Evolutionary conservation across 2,329 filamentous ascomycete genomes (phyloP).

Genomic region (Fusarium xyrophilum): DNA sequence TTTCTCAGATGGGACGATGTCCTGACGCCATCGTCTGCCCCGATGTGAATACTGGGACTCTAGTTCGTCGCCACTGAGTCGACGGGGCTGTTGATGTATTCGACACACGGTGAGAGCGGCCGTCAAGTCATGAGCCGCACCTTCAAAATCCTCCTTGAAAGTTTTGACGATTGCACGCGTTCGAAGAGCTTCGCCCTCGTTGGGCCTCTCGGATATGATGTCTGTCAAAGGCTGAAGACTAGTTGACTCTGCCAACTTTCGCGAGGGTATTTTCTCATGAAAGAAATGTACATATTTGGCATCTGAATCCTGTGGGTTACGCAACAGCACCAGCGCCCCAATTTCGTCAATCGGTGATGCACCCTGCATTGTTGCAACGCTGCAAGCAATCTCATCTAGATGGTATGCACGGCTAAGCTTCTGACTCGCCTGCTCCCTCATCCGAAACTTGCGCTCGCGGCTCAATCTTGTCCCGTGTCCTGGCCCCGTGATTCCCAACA

Average conservation of each 20-base stretch:
- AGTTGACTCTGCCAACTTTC: slow-evolving; percentile 75
- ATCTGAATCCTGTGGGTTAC: slow-evolving; percentile 71
- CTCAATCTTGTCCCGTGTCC: slow-evolving; percentile 72
- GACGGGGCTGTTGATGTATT: slow-evolving; percentile 61
- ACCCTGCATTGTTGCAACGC: slow-evolving; percentile 83
- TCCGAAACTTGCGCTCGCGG: slow-evolving; percentile 76
- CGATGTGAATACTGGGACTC: slow-evolving; percentile 51
- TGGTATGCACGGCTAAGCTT: slow-evolving; percentile 80
- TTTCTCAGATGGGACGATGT: slow-evolving; percentile 50
- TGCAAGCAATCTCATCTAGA: slow-evolving; percentile 82
- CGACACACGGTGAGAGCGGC: slow-evolving; percentile 65
- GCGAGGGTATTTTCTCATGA: slow-evolving; percentile 84
- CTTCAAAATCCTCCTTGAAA: slow-evolving; percentile 76
- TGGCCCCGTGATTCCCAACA: slow-evolving; percentile 50
- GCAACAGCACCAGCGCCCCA: slow-evolving; percentile 73
- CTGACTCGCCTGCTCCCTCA: slow-evolving; percentile 81
- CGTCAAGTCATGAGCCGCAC: slow-evolving; percentile 74
- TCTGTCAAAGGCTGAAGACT: slow-evolving; percentile 70
- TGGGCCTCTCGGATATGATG: slow-evolving; percentile 69
- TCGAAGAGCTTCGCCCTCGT: slow-evolving; percentile 70
- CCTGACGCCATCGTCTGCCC: slow-evolving; percentile 41
- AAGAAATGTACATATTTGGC: slow-evolving; percentile 93
- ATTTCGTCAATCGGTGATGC: slow-evolving; percentile 80
- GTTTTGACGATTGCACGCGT: slow-evolving; percentile 77
- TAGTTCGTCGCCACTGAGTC: slow-evolving; percentile 57